Conservation (phyloP, 108 stramenopile genomes). For the Schizochytrium sp. region DNA sequence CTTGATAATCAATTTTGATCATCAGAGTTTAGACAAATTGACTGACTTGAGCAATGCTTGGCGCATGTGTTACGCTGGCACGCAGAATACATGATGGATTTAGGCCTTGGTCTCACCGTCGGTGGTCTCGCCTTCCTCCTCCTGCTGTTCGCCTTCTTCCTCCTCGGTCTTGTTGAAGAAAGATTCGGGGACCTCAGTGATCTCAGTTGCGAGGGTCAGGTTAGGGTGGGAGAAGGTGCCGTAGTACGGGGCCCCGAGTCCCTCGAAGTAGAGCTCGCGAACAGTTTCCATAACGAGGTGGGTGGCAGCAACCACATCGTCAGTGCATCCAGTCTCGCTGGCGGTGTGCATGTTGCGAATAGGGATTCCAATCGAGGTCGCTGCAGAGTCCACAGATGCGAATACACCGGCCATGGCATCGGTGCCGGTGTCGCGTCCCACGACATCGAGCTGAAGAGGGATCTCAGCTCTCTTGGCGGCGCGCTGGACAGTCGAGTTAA, state of each 20-base stretch:
- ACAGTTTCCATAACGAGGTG: conserved; percentile 44
- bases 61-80: too few species aligned
- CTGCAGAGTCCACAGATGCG: conserved; percentile 1
- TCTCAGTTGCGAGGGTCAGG: not conserved
- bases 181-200: not conserved
- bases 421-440: conserved; percentile 48
- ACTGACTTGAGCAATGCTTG: too few species aligned
- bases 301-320: conserved; percentile 31
- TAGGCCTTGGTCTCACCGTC: not conserved
- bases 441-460: conserved; percentile 45
- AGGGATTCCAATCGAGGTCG: conserved; percentile 51
- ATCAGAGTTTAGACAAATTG: too few species aligned
- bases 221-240: not conserved
- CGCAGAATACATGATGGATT: too few species aligned
- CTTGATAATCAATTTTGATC: too few species aligned
- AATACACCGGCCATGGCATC: conserved; percentile 53
- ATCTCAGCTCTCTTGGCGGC: not conserved
- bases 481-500: not conserved
- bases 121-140: not conserved
- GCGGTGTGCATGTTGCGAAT: conserved; percentile 58
- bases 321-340: conserved; percentile 47
- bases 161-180: not conserved
- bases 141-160: not conserved
- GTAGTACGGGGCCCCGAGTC: not conserved
- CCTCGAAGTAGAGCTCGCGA: not conserved